Evolutionary conservation across 208 protist genomes (phyloP), one percentile per base, ranked within the genome.

Genomic region (Acanthamoeba triangularis): DNA sequence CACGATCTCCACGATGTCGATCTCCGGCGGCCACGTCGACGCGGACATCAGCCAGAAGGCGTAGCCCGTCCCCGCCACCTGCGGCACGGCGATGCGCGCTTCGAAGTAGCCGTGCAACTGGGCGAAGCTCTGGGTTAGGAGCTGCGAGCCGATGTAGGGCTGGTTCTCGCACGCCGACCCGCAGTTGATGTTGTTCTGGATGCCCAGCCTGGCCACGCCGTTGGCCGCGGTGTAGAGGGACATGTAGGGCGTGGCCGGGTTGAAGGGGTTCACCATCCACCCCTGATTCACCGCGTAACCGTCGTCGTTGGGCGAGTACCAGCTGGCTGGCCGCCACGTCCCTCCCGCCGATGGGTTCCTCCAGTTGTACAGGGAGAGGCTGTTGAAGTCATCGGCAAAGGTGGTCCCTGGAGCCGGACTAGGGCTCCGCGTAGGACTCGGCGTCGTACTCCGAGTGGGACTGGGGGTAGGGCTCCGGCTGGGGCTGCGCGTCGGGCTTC

Each of bases 261-360:
- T 84, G 74, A 84, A 84, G 7, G 74, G 74, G 74, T 84, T 84
- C 41, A 54, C 41, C 37, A 84, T 84, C 74, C 74, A 84, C 41
- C 18, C 74, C 37, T n/a, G 10, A 41, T 84, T 84, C 74, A 84
- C 74, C 74, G 74, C 5, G 44, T 84, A 84, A 41, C 74, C 74
- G 41, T 84, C 74, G 41, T 84, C 74, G 74, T 84, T 84, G 74
- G 74, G 74, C 41, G 74, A 84, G 74, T 84, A 84, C 74, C 74
- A 84, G 41, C 74, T 84, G 35, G 74, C 74, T 1, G 74, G 74
- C 44, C n/a, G 20, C 74, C 74, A 84, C 74, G 49, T 84, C 37
- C 74, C 74, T 0, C 74, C 74, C 41, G 74, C 74, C 44, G 74
- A 84, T 4, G 74, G 74, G 44, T 84, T 84, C 41, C 74, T 28